Base-by-base conservation (phyloP, 345 rosid species). In the Eucalyptus virginea region DNA sequence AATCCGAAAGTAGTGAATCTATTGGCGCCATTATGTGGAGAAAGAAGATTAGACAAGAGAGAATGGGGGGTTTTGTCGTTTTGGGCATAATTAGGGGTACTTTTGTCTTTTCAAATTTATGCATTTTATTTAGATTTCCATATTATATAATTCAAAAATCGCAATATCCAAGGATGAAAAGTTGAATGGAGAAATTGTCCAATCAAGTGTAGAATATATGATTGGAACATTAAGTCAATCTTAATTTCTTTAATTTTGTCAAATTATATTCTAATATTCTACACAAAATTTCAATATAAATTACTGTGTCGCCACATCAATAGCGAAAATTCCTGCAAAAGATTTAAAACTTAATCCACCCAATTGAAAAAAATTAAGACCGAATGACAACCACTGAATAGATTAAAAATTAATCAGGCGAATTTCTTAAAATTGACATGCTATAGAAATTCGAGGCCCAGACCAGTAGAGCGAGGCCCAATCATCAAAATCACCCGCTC, bases 131-230 rank as follows among this genome's bases (percentile, higher is more conserved):
- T 28, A 28, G 32, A 10, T 62, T 6, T 30, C 0, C 14, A 60
- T 11, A 60, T 60, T 60, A 28, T 30, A 60, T 28, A 13, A 28
- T 62, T 62, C 1, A 28, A 30, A 62, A 28, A 12, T 28, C 0
- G 1, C 14, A n/a, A 26, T 2, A 5, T 26, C 6, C 7, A 26
- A 58, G 0, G n/a, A 13, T 11, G 65, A 58, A 58, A 58, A 58
- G n/a, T 28, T 26, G 16, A 58, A 58, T 5, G 65, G 15, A 26
- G n/a, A 5, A 11, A 58, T 5, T 12, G 6, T 28, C 15, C 2
- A 56, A 24, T 0, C 12, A 56, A 52, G 4, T 18, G 4, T 51
- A 18, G 23, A 51, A n/a, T n/a, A 1, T 51, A 51, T 51, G 23
- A 3, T 51, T 4, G 2, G 2, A 52, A 52, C 18, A 19, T 52